phyloP scores from a whole-genome alignment of 495 filamentous ascomycete species.

The Penicillium ucsense region DNA sequence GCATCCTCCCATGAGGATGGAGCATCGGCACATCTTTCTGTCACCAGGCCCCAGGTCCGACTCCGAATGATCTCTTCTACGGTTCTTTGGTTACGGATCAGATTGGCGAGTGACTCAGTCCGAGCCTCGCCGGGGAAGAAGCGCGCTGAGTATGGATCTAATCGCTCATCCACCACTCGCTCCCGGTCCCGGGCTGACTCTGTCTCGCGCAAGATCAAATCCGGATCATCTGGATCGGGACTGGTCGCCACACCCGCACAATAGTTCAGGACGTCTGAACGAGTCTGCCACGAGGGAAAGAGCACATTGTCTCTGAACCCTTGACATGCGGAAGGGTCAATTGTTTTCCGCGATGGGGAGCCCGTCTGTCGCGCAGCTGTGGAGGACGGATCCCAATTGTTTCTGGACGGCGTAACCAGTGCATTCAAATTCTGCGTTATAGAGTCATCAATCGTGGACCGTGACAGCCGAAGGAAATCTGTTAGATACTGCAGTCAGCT shows the following conservation, averaged over 20 bases:
- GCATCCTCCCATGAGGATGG: slow-evolving; percentile 52
- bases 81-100: slow-evolving; percentile 74
- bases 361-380: slow-evolving; percentile 51
- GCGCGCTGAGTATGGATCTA: slow-evolving; percentile 85
- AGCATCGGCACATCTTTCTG: slow-evolving; percentile 60
- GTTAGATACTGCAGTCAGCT: slow-evolving; percentile 4
- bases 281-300: slow-evolving; percentile 79
- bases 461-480: slow-evolving; percentile 93
- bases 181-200: slow-evolving; percentile 65
- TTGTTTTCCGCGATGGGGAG: slow-evolving; percentile 27
- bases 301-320: slow-evolving; percentile 70
- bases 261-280: slow-evolving; percentile 80
- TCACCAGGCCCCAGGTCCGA: slow-evolving; percentile 75
- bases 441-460: slow-evolving; percentile 79
- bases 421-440: slow-evolving; percentile 92
- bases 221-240: slow-evolving; percentile 83
- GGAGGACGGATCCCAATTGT: slow-evolving; percentile 71
- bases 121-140: slow-evolving; percentile 77
- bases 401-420: slow-evolving; percentile 61
- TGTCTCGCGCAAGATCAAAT: slow-evolving; percentile 54
- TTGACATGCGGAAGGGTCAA: slow-evolving; percentile 52
- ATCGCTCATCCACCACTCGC: slow-evolving; percentile 71
- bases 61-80: slow-evolving; percentile 82
- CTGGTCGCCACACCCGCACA: slow-evolving; percentile 82
- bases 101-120: slow-evolving; percentile 67